phyloP scores from a whole-genome alignment of 768 basidiomycete genomes.

The Xerocomus brunneocitrinus region DNA sequence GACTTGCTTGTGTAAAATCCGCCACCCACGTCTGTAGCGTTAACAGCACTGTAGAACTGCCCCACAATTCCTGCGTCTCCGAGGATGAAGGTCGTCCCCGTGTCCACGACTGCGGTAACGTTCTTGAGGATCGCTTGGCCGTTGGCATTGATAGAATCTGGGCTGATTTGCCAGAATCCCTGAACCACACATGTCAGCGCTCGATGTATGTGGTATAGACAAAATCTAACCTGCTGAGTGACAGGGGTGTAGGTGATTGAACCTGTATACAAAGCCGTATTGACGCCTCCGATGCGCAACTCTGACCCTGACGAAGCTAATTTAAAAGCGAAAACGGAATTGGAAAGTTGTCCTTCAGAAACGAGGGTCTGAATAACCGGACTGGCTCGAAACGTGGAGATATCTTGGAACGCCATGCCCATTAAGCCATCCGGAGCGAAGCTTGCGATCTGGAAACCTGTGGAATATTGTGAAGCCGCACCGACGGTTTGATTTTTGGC shows the following conservation, averaged over 20 bases:
- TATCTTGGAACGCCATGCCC: slow-evolving; percentile 40
- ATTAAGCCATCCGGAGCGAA: slow-evolving; percentile 31
- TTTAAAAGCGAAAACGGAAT: slow-evolving; percentile 37
- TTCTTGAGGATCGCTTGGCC: slow-evolving; percentile 5
- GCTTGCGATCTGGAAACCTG: slow-evolving; percentile 4
- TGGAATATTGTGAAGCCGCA: slow-evolving; percentile 18
- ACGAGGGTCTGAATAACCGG: slow-evolving; percentile 44
- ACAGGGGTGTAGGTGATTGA: slow-evolving; percentile 35
- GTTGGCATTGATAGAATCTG: slow-evolving; percentile 22
- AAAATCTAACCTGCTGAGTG: slow-evolving; percentile 23
- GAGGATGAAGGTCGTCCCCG: slow-evolving; percentile 43
- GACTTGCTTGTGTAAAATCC: slow-evolving; percentile 36
- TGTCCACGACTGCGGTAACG: slow-evolving; percentile 41
- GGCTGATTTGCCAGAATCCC: slow-evolving; percentile 23
- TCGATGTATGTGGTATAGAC: background rate
- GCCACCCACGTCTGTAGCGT: slow-evolving; percentile 26
- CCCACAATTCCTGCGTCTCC: slow-evolving; percentile 36
- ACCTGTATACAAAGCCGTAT: slow-evolving; percentile 37
- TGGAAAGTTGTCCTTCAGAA: slow-evolving; percentile 30
- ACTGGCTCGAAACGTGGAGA: slow-evolving; percentile 33
- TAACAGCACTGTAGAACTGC: slow-evolving; percentile 29
- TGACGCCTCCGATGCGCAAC: slow-evolving; percentile 40
- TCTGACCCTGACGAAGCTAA: slow-evolving; percentile 33
- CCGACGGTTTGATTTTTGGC: slow-evolving; percentile 22
- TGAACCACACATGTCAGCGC: slow-evolving; percentile 2